These are phyloP conservation scores for Populus hybrid DNA, from an alignment of 441 rosid genomes.

Conservation along the genomic window DNA sequence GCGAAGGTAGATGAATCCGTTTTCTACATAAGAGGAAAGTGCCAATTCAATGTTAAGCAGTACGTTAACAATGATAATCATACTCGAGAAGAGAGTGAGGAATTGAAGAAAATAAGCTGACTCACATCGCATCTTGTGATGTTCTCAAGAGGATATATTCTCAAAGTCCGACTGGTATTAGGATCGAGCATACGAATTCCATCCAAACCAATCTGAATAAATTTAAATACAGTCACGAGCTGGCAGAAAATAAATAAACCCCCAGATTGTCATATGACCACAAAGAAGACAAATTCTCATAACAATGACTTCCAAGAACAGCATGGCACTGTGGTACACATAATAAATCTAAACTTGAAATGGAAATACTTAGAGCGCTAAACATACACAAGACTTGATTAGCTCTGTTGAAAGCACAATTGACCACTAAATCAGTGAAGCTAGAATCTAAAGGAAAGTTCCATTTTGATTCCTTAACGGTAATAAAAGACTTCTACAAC, in stretches of 20 bases:
- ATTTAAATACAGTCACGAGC: neutral
- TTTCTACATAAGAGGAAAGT: conserved; percentile 39
- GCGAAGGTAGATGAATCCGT: conserved; percentile 83
- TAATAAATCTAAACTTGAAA: neutral
- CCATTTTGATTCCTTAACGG: neutral
- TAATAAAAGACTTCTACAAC: neutral
- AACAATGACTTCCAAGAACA: neutral
- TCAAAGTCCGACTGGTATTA: conserved; percentile 65
- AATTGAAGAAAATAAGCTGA: neutral
- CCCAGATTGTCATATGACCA: neutral
- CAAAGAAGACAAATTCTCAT: neutral
- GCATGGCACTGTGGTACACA: neutral
- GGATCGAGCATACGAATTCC: conserved; percentile 99
- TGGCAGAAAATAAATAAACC: neutral
- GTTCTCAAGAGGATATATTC: conserved; percentile 94
- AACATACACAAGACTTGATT: neutral
- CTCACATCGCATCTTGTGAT: conserved; percentile 93
- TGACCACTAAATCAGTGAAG: neutral
- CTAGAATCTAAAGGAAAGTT: neutral
- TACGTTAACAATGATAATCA: neutral
- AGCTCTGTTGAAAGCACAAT: neutral
- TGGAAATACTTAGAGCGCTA: neutral
- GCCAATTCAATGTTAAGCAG: conserved; percentile 11
- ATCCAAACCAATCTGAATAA: conserved; percentile 81
- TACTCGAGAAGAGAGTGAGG: neutral